Evolutionary conservation across 1,284 basidiomycete species (phyloP).

Genomic region (Moesziomyces sp.): DNA sequence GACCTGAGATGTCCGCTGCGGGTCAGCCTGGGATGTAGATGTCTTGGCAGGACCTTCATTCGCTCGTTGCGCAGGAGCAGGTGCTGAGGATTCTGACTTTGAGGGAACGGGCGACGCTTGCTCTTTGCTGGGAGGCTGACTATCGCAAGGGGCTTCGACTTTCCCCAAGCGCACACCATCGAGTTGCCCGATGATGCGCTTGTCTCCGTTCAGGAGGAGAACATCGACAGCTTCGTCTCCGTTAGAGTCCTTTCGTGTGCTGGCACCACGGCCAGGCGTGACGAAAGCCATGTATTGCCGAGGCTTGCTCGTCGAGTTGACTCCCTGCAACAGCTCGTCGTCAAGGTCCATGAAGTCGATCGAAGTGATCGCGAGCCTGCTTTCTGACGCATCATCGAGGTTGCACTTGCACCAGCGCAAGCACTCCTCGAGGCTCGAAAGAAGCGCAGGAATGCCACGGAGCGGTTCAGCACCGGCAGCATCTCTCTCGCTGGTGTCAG

Average conservation of each 20-base stretch:
- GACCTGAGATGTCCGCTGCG: background rate
- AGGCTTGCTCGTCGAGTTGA: background rate
- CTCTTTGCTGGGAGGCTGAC: background rate
- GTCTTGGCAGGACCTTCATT: background rate
- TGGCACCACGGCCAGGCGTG: background rate
- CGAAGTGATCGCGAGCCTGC: background rate
- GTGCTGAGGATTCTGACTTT: background rate
- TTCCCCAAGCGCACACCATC: constrained; percentile 5
- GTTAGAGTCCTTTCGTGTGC: too few relatives aligned
- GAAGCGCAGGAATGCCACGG: constrained; percentile 5
- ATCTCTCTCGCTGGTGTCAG: background rate
- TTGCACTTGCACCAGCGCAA: constrained; percentile 12
- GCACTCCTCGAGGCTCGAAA: constrained; percentile 18
- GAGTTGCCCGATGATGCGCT: constrained; percentile 16
- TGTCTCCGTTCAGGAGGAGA: constrained; percentile 6
- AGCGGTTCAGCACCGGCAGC: background rate
- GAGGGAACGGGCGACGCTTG: background rate
- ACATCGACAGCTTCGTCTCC: constrained; percentile 5
- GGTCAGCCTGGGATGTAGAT: background rate
- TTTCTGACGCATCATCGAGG: background rate
- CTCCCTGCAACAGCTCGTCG: constrained; percentile 4
- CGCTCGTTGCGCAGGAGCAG: background rate
- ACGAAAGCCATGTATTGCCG: constrained; percentile 10
- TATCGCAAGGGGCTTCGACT: background rate
- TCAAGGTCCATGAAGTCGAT: constrained; percentile 5